These are phyloP conservation scores for Fusarium phyllophilum DNA, from an alignment of 2,329 filamentous ascomycete genomes.

Conservation along the genomic window DNA sequence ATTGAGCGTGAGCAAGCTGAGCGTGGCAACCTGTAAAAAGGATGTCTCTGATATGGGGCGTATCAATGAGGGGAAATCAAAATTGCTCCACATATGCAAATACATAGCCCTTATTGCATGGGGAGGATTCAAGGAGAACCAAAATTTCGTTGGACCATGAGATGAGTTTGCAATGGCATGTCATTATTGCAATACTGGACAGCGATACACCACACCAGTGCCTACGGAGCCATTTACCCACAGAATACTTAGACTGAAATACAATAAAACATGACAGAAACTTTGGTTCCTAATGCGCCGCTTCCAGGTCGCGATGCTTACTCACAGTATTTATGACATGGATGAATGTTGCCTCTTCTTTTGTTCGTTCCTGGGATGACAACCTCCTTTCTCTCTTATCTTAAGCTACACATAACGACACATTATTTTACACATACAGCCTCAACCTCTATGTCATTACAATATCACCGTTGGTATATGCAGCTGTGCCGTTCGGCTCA, in stretches of 20 bases:
- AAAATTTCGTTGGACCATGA: conserved; percentile 14
- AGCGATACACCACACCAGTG: conserved; percentile 13
- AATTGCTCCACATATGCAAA: neutral
- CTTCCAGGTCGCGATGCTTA: conserved; percentile 16
- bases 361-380: conserved; percentile 28
- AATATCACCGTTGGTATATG: conserved; percentile 56
- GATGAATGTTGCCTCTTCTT: conserved; percentile 13
- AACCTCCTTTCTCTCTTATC: neutral
- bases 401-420: neutral
- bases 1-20: conserved; percentile 92
- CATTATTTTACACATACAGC: neutral
- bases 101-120: neutral
- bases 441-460: conserved; percentile 46
- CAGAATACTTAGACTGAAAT: conserved; percentile 9
- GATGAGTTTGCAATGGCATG: conserved; percentile 18
- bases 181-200: conserved; percentile 17
- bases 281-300: conserved; percentile 12
- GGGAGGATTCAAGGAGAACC: neutral
- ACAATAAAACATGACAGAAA: conserved; percentile 7
- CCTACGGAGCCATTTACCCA: neutral
- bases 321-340: conserved; percentile 18
- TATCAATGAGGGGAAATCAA: neutral
- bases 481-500: conserved; percentile 46
- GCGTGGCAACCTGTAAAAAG: conserved; percentile 77
- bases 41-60: neutral